Base-by-base conservation (phyloP, 192 early-diverging fungal species). In the Linnemannia zychae region DNA sequence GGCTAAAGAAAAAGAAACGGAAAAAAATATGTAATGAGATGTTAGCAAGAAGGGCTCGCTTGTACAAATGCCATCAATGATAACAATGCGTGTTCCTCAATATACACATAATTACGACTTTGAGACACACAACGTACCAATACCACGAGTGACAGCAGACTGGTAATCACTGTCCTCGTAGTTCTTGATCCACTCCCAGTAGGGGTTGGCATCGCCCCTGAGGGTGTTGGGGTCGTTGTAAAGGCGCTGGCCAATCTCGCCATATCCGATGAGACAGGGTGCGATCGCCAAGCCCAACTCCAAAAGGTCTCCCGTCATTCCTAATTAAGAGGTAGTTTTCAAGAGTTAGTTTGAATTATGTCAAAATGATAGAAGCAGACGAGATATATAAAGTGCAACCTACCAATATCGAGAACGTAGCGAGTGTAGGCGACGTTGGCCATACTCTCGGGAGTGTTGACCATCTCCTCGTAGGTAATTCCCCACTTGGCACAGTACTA, bases 391-490 rank as follows among this genome's bases (percentile, higher is more conserved):
- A 28, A 34, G 17, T 37, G 17, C 12, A 13, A 78, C 76, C 69
- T 80, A 76, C 94, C 95, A 38, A 92, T 92, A 46, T 97, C 96
- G 47, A 96, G 72, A 20, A 96, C 93, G 78, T 92, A 97, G 33
- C 96, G 93, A 1, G 96, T 96, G 87, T 97, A 97, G 2, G 96
- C 95, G 4, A 96, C 87, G 77, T 94, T 96, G n/a, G 88, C 89
- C 18, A 90, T 91, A 68, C 94, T 95, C 82, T 97, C 96, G 34
- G 88, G 89, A 0, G 95, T 94, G 38, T 71, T 79, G 34, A 93
- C 75, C 34, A 97, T 91, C 24, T 96, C 93, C 46, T 92, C 90
- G 31, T 88, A 79, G 0, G 91, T 85, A n/a, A 97, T 92, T 0
- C 96, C 95, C 94, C 94, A 96, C 52, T 89, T 80, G 36, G 87